Base-by-base conservation (phyloP, 1,139 yeast genomes). In the Groenewaldozyma sp. region DNA sequence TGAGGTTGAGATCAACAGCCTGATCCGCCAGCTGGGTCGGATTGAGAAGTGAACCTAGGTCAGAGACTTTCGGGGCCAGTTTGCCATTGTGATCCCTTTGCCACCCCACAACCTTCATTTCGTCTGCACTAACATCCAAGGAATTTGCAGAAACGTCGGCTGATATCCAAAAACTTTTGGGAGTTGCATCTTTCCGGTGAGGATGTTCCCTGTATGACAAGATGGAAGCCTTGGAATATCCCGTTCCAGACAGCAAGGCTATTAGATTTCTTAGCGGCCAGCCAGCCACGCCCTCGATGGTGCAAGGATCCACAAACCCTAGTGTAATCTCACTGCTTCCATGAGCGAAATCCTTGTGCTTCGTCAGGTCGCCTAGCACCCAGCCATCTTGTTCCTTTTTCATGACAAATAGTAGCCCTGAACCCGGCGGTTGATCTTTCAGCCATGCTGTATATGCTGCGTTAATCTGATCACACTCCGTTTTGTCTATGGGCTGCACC, bases 1-100 rank as follows among this genome's bases (percentile, higher is more conserved):
- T 83, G 47, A 93, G 65, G 54, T 91, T 91, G 43, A 91, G 67
- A 58, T 88, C 95, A 3, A 87, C 91, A 0, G 96, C 93, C 58
- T 91, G 97, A 45, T 80, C 82, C 0, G 96, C 94, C 17, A 91
- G 65, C 47, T 81, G 78, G 4, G 67, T 49, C 0, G 98, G 98
- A 55, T 88, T 78, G 35, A 91, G 76, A 36, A 91, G 65, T 1
- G 84, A 65, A 1, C 94, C 87, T 40, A 91, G 62, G 55, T 91
- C 93, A 0, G 94, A 86, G 24, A 81, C 49, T 53, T 86, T 84
- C 0, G 97, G 95, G 0, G 81, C 79, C 11, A 87, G 63, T 52
- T 78, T 80, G 1, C 86, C 87, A 35, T 71, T 73, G 21, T 55
- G 62, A 13, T 87, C 83, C 46, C 94, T 70, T 54, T 91, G 97